Percentiles rank a stretch among this genome's conserved stretches.
Conservation (phyloP, 2,329 filamentous ascomycete species). For the Arthrobotrys conoides region DNA sequence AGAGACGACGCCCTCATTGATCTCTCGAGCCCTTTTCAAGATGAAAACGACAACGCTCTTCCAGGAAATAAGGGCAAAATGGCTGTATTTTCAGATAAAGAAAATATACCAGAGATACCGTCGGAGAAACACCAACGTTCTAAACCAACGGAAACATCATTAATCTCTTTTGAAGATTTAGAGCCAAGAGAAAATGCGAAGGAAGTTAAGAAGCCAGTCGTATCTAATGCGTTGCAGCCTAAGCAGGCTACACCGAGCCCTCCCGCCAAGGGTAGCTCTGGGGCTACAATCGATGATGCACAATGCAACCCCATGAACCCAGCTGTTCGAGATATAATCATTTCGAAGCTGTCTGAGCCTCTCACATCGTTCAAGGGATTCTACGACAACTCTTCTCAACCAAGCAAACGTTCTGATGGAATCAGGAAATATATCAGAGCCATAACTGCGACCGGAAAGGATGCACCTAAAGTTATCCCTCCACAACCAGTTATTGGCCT, state of each 20-base stretch:
- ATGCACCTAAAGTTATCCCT: conserved; percentile 53
- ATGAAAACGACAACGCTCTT: conserved; percentile 67
- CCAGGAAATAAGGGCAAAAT: conserved; percentile 67
- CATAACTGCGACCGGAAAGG: conserved; percentile 72
- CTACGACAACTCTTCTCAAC: conserved; percentile 77
- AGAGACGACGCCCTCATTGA: conserved; percentile 65
- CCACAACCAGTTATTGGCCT: conserved; percentile 52
- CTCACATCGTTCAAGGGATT: conserved; percentile 83
- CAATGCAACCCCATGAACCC: conserved; percentile 93
- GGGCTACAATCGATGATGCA: conserved; percentile 78
- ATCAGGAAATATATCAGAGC: conserved; percentile 86
- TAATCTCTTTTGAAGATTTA: conserved; percentile 56
- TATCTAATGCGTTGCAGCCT: conserved; percentile 60
- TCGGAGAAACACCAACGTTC: conserved; percentile 64
- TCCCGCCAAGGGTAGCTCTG: conserved; percentile 70
- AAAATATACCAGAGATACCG: conserved; percentile 30
- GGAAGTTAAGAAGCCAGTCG: conserved; percentile 33
- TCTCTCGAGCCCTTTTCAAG: conserved; percentile 79
- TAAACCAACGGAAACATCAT: conserved; percentile 44
- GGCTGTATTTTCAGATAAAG: conserved; percentile 68
- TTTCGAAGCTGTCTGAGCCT: conserved; percentile 80
- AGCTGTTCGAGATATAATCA: conserved; percentile 79
- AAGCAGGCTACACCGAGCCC: conserved; percentile 34
- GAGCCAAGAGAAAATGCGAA: conserved; percentile 36
- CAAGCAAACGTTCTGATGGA: conserved; percentile 78